These are phyloP conservation scores for Boletellus ananas DNA, from an alignment of 768 basidiomycete genomes.

Conservation along the genomic window DNA sequence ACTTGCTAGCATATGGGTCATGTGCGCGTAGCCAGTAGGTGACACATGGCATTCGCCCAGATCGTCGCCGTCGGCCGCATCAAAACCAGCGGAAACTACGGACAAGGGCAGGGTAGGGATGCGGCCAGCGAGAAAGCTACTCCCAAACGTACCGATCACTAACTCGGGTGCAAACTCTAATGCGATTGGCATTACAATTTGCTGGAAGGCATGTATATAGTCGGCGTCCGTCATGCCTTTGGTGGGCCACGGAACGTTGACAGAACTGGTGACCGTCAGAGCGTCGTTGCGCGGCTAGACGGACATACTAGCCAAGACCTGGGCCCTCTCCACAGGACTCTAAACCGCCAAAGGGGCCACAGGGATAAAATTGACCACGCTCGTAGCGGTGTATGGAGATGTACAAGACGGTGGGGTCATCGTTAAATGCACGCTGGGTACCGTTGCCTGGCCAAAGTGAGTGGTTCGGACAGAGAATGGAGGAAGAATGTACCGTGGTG, in stretches of 20 bases:
- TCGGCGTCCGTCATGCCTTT: slow-evolving; percentile 91
- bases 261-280: slow-evolving; percentile 53
- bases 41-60: slow-evolving; percentile 89
- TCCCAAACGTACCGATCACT: slow-evolving; percentile 73
- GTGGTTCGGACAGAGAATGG: not conserved
- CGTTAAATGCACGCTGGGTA: slow-evolving; percentile 93
- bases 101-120: not conserved
- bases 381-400: slow-evolving; percentile 96
- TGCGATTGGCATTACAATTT: slow-evolving; percentile 94
- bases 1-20: slow-evolving; percentile 94
- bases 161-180: slow-evolving; percentile 95
- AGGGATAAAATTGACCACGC: slow-evolving; percentile 87
- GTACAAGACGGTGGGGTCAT: slow-evolving; percentile 88
- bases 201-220: slow-evolving; percentile 95
- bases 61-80: slow-evolving; percentile 90
- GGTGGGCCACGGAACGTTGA: slow-evolving; percentile 94
- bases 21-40: slow-evolving; percentile 93
- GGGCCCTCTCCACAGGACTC: slow-evolving; percentile 80
- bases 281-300: not conserved
- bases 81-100: slow-evolving; percentile 95
- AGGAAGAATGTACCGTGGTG: slow-evolving; percentile 68
- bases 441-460: slow-evolving; percentile 71
- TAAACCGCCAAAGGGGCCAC: slow-evolving; percentile 84
- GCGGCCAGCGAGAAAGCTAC: not conserved
- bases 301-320: slow-evolving; percentile 80